phyloP scores from a whole-genome alignment of 2,329 filamentous ascomycete species.

The Exserohilum rostratum region DNA sequence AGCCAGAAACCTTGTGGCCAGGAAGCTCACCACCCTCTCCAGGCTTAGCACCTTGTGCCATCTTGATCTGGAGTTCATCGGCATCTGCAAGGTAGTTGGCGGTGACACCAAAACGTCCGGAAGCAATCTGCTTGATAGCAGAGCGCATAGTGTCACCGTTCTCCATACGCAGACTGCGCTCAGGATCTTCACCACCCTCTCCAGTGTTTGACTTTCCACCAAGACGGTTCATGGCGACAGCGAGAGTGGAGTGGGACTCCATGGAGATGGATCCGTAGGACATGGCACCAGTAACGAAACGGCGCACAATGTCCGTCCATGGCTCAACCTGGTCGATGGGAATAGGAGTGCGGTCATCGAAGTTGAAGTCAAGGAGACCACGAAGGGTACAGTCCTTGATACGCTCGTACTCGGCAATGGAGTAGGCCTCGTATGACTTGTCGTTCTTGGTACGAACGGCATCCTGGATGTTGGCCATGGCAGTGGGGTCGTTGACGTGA shows the following conservation, averaged over 20 bases:
- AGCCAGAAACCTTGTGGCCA: slow-evolving; percentile 93
- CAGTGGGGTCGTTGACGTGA: slow-evolving; percentile 92
- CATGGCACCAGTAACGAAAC: slow-evolving; percentile 97
- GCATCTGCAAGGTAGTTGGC: slow-evolving; percentile 93
- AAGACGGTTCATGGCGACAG: slow-evolving; percentile 94
- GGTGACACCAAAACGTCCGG: slow-evolving; percentile 93
- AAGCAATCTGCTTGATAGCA: slow-evolving; percentile 96
- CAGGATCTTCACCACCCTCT: slow-evolving; percentile 94
- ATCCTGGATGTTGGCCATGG: slow-evolving; percentile 96
- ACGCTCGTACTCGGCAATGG: slow-evolving; percentile 88
- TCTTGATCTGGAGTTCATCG: slow-evolving; percentile 98
- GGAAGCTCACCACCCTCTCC: slow-evolving; percentile 97
- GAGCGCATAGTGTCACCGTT: slow-evolving; percentile 98
- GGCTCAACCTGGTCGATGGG: slow-evolving; percentile 97
- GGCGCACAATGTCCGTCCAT: slow-evolving; percentile 96
- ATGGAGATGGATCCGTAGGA: slow-evolving; percentile 98
- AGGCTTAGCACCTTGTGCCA: slow-evolving; percentile 97
- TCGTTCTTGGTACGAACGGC: slow-evolving; percentile 97
- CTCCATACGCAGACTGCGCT: slow-evolving; percentile 82
- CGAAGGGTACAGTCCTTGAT: slow-evolving; percentile 96
- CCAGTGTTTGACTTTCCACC: slow-evolving; percentile 98
- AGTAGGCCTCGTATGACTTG: slow-evolving; percentile 98
- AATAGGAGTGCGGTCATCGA: slow-evolving; percentile 81
- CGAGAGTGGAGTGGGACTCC: slow-evolving; percentile 95
- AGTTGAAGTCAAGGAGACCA: slow-evolving; percentile 94